Base-by-base conservation (phyloP, 1,284 basidiomycete species). In the Moesziomyces sp. region DNA sequence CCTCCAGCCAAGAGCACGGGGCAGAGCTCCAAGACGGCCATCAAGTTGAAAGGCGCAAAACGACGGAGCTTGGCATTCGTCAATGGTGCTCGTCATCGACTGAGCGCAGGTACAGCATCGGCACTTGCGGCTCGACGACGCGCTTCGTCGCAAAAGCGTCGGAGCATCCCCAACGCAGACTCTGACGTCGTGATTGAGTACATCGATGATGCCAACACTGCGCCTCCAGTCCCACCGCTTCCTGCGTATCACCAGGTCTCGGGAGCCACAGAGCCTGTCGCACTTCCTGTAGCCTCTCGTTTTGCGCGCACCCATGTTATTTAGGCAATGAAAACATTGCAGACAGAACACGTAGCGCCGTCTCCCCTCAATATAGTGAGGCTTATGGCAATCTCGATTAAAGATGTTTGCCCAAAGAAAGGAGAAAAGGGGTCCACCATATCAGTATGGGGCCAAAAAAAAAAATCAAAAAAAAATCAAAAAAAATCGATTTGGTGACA, bases 401-500 rank as follows among this genome's bases (percentile, higher is more conserved):
- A 26, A 26, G 24, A 26, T 26, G 24, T 26, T 26, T 7, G 24
- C 6, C 3, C 21, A 21, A 21, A 21, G 21, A 21, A 21, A 21
- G 21, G 6, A 26, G 6, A 26, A 4, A 26, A 26, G 24, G 24
- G 24, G 24, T 26, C 24, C 21, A 21, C 21, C 21, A 21, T 21
- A 7, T 26, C 24, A 4, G 24, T 26, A 35, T 10, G 14, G 10
- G 33, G 33, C 33, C 3, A 35, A 35, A 35, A 35, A 10, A 35
- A 10, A 11, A 10, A 10, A 21, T 21, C 21, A 21, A 21, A 51
- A 42, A 57, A 61, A 35, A 40, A 21, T 23, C 58, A 42, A 50
- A 47, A 63, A 54, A 52, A 65, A 59, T 57, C 46, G 60, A 30
- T 3, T 51, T 62, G 78, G 78, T 78, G 79, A 81, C 78, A 77